Evolutionary conservation across 75 land plant genomes (phyloP).

Genomic region (Selaginella tamariscina): DNA sequence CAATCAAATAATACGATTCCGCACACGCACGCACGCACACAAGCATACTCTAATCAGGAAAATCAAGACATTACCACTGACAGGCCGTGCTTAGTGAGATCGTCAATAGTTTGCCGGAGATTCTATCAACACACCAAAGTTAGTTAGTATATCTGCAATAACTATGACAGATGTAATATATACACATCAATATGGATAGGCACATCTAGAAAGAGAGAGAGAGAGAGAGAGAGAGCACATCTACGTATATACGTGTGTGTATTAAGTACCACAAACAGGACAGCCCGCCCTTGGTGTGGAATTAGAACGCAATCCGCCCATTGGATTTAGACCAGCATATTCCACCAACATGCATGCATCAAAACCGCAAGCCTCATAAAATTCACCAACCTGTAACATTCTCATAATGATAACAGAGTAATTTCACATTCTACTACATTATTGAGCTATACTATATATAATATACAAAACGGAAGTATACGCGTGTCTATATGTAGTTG

Average conservation of each 20-base stretch:
- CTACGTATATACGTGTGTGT: too few relatives aligned
- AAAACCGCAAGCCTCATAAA: slow-evolving; percentile 90
- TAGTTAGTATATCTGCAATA: background rate
- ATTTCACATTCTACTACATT: too few relatives aligned
- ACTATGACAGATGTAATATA: too few relatives aligned
- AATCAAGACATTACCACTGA: slow-evolving; percentile 51
- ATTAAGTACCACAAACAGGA: slow-evolving; percentile 77
- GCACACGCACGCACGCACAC: too few relatives aligned
- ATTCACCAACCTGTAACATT: slow-evolving; percentile 73
- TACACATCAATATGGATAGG: too few relatives aligned
- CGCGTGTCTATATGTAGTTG: too few relatives aligned
- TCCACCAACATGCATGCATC: slow-evolving; percentile 97
- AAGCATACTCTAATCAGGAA: background rate
- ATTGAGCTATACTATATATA: too few relatives aligned
- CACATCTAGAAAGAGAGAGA: too few relatives aligned
- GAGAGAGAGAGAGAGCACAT: too few relatives aligned
- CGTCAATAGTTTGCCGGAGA: slow-evolving; percentile 83
- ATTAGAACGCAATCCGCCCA: slow-evolving; percentile 64
- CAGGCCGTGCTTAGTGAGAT: slow-evolving; percentile 57
- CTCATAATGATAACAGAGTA: background rate
- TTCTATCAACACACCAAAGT: slow-evolving; percentile 43
- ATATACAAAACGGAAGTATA: background rate
- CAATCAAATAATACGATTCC: background rate
- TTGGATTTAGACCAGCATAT: slow-evolving; percentile 89
- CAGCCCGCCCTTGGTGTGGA: slow-evolving; percentile 89